Evolutionary conservation across 805 yeast species (phyloP), one percentile per base, ranked within the genome.

Genomic region (Yarrowia porcina): DNA sequence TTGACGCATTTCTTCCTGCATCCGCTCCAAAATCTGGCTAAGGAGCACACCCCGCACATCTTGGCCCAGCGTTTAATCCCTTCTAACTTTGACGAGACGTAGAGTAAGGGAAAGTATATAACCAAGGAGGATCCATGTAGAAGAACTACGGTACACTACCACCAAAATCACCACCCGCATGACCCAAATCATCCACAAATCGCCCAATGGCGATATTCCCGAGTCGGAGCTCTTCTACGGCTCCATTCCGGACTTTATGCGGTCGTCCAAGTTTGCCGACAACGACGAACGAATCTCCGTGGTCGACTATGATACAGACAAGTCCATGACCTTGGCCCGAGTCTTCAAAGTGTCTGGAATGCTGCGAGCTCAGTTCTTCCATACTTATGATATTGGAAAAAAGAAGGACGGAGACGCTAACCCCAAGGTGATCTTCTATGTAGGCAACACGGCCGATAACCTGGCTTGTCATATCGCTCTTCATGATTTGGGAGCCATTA

Each of bases 171-270:
- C 50, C 27, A 21, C 12, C 32, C 21, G 6, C 23, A 56, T 56
- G 61, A 15, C 11, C 49, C 49, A 56, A 28, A 56, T 56, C 39
- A 39, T 56, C 38, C 61, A 56, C 49, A 38, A 39, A n/a, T 11
- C 49, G 36, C 61, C 61, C 17, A 13, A 1, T 3, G 49, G 30
- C 39, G 61, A 56, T 9, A 28, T 56, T 1, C 39, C 61, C 30
- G 49, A 39, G 21, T 28, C 30, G 10, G 30, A 56, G 61, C 61
- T 56, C 49, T 56, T 56, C 49, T 56, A 56, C 61, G 61, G 61
- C 49, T 56, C 61, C 23, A 56, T 56, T 41, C 61, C 61, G 11
- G 61, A 56, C 61, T 56, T 56, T 28, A 39, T 56, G 61, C 36
- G 61, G 12, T 20, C 61, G 9, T 41, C 49, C n/a, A 28, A 27